Evolutionary conservation across 169 alveolate species (phyloP).

Genomic region (Plasmodium fragile): DNA sequence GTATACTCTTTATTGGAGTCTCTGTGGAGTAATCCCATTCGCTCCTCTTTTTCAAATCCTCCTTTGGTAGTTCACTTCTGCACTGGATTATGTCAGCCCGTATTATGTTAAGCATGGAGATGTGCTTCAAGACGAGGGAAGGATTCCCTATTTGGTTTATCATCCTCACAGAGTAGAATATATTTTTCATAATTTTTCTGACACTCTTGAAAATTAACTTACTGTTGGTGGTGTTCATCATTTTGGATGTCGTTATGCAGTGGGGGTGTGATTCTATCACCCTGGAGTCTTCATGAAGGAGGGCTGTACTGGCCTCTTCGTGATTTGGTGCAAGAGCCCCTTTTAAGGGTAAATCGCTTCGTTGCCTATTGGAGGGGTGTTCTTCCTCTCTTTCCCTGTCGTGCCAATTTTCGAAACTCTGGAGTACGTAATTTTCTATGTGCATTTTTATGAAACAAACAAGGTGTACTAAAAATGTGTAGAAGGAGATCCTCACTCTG

Average conservation of each 20-base stretch:
- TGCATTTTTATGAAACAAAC: constrained; percentile 39
- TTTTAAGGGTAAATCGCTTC: neutral
- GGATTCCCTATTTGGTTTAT: constrained; percentile 36
- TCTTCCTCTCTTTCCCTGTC: neutral
- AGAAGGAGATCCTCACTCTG: constrained; percentile 2
- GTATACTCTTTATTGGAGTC: neutral
- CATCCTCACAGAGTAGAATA: constrained; percentile 26
- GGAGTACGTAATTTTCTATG: constrained; percentile 12
- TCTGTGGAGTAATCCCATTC: neutral
- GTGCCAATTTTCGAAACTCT: neutral
- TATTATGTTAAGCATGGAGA: constrained; percentile 18
- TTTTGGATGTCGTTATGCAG: neutral
- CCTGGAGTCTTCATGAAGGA: neutral
- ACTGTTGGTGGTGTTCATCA: neutral
- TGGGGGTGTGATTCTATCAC: neutral
- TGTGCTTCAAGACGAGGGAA: constrained; percentile 4
- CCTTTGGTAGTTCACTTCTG: neutral
- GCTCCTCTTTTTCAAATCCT: neutral
- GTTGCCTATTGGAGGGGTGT: neutral
- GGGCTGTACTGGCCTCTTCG: neutral
- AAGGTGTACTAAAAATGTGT: constrained; percentile 43
- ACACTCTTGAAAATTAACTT: constrained; percentile 28
- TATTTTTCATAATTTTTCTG: constrained; percentile 54
- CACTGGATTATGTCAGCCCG: constrained; percentile 10
- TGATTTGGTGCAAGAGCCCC: neutral